These are phyloP conservation scores for Oryza nivara DNA, from an alignment of 176 grass and related monocot species.

Conservation along the genomic window DNA sequence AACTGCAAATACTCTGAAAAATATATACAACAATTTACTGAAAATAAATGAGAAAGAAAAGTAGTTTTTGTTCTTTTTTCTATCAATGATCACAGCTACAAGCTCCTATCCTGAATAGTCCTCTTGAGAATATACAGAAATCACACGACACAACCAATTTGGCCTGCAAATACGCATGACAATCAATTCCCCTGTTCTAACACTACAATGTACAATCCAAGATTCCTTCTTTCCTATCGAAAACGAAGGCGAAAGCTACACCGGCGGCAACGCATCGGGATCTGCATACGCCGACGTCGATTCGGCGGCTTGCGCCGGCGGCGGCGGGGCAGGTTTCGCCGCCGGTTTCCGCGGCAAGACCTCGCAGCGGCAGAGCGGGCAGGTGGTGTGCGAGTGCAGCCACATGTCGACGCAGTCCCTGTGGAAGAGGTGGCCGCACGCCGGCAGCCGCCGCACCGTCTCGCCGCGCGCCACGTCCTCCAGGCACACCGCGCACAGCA, in stretches of 20 bases:
- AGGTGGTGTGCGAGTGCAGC: conserved; percentile 48
- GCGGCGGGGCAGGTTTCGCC: background rate
- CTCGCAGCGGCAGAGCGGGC: conserved; percentile 42
- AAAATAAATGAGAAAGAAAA: background rate
- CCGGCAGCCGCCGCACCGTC: conserved; percentile 29
- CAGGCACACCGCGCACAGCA: conserved; percentile 39
- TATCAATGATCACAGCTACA: background rate
- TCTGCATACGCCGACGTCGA: background rate
- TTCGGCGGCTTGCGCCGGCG: too few relatives aligned
- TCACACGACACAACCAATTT: background rate
- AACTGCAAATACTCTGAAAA: background rate
- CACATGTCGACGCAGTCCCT: conserved; percentile 49
- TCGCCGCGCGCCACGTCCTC: conserved; percentile 34
- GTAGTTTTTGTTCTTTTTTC: background rate
- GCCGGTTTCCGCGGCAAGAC: background rate
- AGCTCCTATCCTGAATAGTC: background rate
- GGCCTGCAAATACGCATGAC: background rate
- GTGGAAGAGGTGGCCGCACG: conserved; percentile 44
- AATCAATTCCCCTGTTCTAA: background rate
- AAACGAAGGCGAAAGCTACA: background rate
- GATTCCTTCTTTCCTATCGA: background rate
- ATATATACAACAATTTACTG: background rate
- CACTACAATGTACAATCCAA: background rate
- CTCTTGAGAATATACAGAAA: background rate
- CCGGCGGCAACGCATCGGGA: background rate